A percentile compares a stretch with the other conserved stretches of the same genome.
Conservation (phyloP, 495 filamentous ascomycete genomes). For the Aspergillus leporis region DNA sequence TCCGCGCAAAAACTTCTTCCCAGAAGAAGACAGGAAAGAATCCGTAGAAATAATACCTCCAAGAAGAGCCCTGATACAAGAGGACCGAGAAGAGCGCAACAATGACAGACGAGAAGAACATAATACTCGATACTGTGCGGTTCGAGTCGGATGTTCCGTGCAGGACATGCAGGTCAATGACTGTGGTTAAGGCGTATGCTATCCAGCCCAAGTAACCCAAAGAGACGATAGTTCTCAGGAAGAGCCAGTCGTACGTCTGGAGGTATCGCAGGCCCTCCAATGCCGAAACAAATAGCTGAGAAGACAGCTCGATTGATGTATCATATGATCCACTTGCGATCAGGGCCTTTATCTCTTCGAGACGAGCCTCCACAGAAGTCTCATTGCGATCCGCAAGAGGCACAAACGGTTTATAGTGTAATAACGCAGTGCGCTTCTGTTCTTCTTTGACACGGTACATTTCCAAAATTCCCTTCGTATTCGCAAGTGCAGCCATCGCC, state of each 20-base stretch:
- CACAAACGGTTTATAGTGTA: conserved; percentile 75
- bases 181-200: conserved; percentile 87
- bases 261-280: conserved; percentile 89
- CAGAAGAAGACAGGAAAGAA: conserved; percentile 93
- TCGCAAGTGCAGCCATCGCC: conserved; percentile 81
- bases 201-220: conserved; percentile 97
- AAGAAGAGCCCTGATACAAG: conserved; percentile 72
- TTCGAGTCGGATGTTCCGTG: conserved; percentile 68
- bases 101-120: conserved; percentile 75
- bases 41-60: conserved; percentile 89
- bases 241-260: conserved; percentile 98
- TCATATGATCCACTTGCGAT: conserved; percentile 69
- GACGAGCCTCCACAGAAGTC: conserved; percentile 65
- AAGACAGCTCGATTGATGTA: conserved; percentile 72
- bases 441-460: conserved; percentile 97
- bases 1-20: conserved; percentile 88
- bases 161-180: conserved; percentile 86
- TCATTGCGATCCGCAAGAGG: conserved; percentile 56
- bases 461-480: conserved; percentile 86
- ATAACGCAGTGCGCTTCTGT: conserved; percentile 70
- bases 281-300: conserved; percentile 71
- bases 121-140: conserved; percentile 58
- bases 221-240: conserved; percentile 88
- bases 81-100: conserved; percentile 77
- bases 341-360: conserved; percentile 63